Base-by-base conservation (phyloP, 306 rosid genomes). In the Urtica urens region DNA sequence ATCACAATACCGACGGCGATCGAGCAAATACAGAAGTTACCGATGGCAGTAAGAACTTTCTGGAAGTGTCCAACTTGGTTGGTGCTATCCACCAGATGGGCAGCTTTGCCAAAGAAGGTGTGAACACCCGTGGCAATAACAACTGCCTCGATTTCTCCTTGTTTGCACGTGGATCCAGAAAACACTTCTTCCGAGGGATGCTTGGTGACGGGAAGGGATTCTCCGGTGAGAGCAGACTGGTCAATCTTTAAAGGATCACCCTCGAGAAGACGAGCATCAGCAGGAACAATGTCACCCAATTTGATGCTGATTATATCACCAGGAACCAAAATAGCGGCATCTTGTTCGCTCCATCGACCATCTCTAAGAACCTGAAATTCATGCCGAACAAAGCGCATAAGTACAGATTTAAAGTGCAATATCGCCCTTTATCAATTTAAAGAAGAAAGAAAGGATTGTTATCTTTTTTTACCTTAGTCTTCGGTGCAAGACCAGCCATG, bases 401-500 rank as follows among this genome's bases (percentile, higher is more conserved):
- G 31, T 40, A 68, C 51, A 20, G 29, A 57, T 6, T 13, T 55
- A 46, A 17, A 20, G 58, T 20, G 58, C 7, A 17, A 43, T 20
- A n/a, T n/a, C n/a, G n/a, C n/a, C n/a, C n/a, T n/a, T n/a, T n/a
- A n/a, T n/a, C n/a, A n/a, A n/a, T 4, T 28, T 28, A 28, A 31
- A 0, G 26, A 23, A 27, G 11, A 26, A 58, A 12, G 5, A 44
- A 45, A 33, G 51, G 38, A 54, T 39, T 23, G 48, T 20, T 37
- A 24, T 37, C 34, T 37, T 51, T 35, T 48, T 37, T 49, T 49
- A 90, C 99, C 96, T 80, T 92, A 46, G 99, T 85, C 63, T 85
- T 92, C 55, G 99, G 99, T 29, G 99, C 99, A 60, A 92, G 88
- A 73, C 96, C 94, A 40, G 99, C 99, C 99, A 92, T 92, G 11